Conservation (phyloP, 139 green algal genomes). For the Zygnema cylindricum region DNA sequence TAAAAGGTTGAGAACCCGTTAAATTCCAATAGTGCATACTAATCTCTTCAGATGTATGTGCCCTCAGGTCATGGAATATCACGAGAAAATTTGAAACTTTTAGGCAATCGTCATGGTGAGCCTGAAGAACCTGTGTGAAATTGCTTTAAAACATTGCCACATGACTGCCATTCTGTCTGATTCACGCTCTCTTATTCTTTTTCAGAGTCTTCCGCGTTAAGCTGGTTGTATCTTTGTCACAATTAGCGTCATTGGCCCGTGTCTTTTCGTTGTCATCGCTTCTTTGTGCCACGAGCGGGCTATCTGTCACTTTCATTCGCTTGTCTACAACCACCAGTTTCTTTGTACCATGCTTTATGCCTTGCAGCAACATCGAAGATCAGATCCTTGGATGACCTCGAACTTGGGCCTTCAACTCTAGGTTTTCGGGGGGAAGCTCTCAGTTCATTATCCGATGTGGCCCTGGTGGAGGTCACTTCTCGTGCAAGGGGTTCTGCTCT, state of each 20-base stretch:
- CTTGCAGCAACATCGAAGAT: constrained; percentile 48
- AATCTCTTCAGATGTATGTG: neutral
- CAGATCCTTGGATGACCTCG: constrained; percentile 25
- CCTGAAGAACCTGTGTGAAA: neutral
- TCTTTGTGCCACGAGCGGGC: no score
- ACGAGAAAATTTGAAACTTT: constrained; percentile 23
- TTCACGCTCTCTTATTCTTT: neutral
- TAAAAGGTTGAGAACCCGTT: no score
- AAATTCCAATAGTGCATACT: no score
- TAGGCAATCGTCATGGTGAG: constrained; percentile 24
- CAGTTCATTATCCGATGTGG: constrained; percentile 29
- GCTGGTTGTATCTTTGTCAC: neutral
- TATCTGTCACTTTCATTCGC: no score
- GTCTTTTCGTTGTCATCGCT: no score
- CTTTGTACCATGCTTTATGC: neutral
- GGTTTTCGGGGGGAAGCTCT: constrained; percentile 48
- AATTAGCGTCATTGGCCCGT: neutral
- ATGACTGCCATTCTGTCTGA: no score
- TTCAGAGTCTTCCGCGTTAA: neutral
- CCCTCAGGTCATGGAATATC: constrained; percentile 25
- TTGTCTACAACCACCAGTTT: no score
- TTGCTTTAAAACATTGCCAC: neutral
- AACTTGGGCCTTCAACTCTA: constrained; percentile 24
- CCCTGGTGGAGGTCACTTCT: constrained; percentile 31
- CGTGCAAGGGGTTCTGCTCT: neutral